Conservation (phyloP, 2,329 filamentous ascomycete genomes). For the Arthrobotrys sinensis region DNA sequence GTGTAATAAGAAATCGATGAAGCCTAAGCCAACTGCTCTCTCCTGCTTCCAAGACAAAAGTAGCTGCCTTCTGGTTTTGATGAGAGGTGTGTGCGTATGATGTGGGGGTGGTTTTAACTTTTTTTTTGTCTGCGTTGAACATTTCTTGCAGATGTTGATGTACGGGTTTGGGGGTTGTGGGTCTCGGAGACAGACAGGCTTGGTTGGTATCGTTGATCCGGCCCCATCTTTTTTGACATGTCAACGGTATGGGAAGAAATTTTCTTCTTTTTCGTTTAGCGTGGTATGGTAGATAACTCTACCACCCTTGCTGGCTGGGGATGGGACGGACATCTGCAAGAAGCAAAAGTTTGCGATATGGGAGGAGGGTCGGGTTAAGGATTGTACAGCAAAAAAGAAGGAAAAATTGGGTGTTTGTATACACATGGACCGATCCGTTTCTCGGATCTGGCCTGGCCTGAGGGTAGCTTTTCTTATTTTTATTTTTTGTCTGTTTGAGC, state of each 20-base stretch:
- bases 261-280: slow-evolving; percentile 46
- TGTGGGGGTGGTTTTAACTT: slow-evolving; percentile 22
- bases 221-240: slow-evolving; percentile 58
- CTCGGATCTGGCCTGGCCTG: slow-evolving; percentile 41
- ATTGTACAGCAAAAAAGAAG: slow-evolving; percentile 25
- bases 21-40: too few species aligned
- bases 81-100: neutral
- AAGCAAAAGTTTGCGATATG: slow-evolving; percentile 56
- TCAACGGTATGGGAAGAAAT: slow-evolving; percentile 56
- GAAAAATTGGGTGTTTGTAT: slow-evolving; percentile 32
- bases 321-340: slow-evolving; percentile 38
- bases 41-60: slow-evolving; percentile 17
- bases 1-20: neutral
- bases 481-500: neutral
- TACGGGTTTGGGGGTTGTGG: slow-evolving; percentile 14
- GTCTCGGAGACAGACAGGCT: slow-evolving; percentile 30
- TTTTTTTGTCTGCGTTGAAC: slow-evolving; percentile 12
- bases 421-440: slow-evolving; percentile 37
- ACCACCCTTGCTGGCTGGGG: slow-evolving; percentile 16
- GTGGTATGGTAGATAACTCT: slow-evolving; percentile 25
- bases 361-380: slow-evolving; percentile 11
- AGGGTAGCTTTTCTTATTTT: neutral
- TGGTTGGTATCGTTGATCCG: slow-evolving; percentile 41
- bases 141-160: slow-evolving; percentile 18
- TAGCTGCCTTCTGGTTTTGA: slow-evolving; percentile 46